A percentile compares a stretch with the other conserved stretches of the same genome.
These are phyloP conservation scores for Gossypium aridum DNA, from an alignment of 441 rosid species.

Conservation along the genomic window DNA sequence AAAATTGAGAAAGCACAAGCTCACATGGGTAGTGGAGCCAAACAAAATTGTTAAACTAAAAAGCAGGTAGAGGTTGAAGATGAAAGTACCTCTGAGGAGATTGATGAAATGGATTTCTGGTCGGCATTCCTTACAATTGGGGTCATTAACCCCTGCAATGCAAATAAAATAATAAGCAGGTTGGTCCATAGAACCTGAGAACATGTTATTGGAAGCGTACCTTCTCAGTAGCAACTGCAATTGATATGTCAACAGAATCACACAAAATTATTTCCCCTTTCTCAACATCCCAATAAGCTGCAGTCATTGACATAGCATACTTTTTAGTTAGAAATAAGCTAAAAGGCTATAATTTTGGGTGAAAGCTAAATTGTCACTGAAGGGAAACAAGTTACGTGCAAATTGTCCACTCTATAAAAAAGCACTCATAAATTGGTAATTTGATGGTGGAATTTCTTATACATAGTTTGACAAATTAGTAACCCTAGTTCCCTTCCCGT, in stretches of 20 bases:
- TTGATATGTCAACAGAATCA: conserved; percentile 78
- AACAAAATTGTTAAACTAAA: not conserved
- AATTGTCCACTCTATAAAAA: not conserved
- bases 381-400: not conserved
- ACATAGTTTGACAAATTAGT: not conserved
- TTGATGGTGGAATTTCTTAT: not conserved
- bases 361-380: not conserved
- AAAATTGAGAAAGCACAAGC: not conserved
- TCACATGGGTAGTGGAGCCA: not conserved
- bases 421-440: not conserved
- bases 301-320: conserved; percentile 22
- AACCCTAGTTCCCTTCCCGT: not conserved
- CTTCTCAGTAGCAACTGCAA: conserved; percentile 99
- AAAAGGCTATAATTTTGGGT: not conserved
- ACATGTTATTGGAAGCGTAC: conserved; percentile 29
- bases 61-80: conserved; percentile 2
- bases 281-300: conserved; percentile 83
- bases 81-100: conserved; percentile 68
- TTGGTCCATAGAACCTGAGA: conserved; percentile 8
- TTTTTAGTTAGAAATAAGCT: conserved; percentile 11
- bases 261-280: conserved; percentile 64
- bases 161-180: conserved; percentile 21
- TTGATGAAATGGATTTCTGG: conserved; percentile 83
- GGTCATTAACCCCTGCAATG: conserved; percentile 88
- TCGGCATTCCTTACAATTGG: conserved; percentile 90